Evolutionary conservation across 768 basidiomycete genomes (phyloP).

Genomic region (Pulveroboletus sp.): DNA sequence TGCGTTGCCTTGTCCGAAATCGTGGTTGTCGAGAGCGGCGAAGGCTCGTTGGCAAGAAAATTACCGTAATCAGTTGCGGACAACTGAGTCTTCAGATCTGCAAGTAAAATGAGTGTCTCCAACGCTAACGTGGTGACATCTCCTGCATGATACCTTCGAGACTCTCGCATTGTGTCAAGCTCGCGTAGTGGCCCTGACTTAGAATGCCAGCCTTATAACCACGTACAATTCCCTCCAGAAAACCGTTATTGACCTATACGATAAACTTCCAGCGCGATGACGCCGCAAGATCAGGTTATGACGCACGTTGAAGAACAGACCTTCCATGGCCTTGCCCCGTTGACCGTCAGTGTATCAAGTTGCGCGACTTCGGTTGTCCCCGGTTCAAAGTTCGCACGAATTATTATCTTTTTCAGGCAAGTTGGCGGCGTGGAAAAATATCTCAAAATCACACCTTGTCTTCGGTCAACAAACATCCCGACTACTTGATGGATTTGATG

Average conservation of each 20-base stretch:
- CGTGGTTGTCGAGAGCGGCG: constrained; percentile 88
- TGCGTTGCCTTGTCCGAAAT: constrained; percentile 97
- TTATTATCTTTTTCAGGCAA: not conserved
- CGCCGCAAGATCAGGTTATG: not conserved
- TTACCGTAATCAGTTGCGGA: constrained; percentile 97
- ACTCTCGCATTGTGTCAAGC: constrained; percentile 94
- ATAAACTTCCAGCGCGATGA: constrained; percentile 11
- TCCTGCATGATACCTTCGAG: constrained; percentile 67
- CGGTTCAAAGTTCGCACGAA: constrained; percentile 16
- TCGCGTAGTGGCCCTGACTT: constrained; percentile 84
- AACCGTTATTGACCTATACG: constrained; percentile 64
- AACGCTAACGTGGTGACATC: not conserved
- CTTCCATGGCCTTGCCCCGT: constrained; percentile 57
- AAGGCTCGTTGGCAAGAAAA: constrained; percentile 94
- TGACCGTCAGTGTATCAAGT: not conserved
- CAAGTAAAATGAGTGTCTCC: constrained; percentile 1
- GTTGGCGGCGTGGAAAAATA: no score
- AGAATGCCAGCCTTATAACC: constrained; percentile 95
- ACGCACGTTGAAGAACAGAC: constrained; percentile 81
- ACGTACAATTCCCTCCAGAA: constrained; percentile 76
- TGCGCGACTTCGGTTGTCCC: not conserved
- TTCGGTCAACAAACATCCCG: no score
- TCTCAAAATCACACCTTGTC: no score
- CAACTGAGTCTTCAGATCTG: constrained; percentile 94
- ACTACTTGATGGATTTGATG: no score